These are phyloP conservation scores for Fusarium annulatum DNA, from an alignment of 2,329 filamentous ascomycete species.

Conservation along the genomic window DNA sequence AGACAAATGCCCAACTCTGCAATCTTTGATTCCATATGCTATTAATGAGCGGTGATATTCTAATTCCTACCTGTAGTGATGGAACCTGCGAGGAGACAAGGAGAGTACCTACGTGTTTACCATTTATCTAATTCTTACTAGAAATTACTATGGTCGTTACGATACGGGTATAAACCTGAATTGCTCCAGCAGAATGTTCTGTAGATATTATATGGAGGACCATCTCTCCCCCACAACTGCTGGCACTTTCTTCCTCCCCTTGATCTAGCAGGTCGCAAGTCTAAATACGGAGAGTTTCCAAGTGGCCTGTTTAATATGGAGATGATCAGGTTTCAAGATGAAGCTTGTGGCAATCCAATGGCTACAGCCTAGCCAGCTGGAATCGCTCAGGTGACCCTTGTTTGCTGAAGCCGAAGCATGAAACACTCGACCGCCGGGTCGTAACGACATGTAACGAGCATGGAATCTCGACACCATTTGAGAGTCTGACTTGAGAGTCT, in stretches of 20 bases:
- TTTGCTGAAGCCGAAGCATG: conserved; percentile 10
- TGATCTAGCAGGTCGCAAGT: background rate
- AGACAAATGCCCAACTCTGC: background rate
- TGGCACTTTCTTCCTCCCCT: background rate
- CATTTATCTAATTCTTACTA: background rate
- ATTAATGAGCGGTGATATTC: background rate
- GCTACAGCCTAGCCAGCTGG: conserved; percentile 1
- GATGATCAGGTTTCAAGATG: conserved; percentile 16
- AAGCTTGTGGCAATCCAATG: conserved; percentile 8
- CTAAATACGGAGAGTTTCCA: conserved; percentile 6
- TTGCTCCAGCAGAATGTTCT: background rate
- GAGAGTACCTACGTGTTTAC: background rate
- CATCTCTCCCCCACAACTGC: background rate
- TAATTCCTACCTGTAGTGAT: background rate
- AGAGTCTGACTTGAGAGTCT: background rate
- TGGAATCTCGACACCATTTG: background rate
- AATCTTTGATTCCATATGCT: background rate
- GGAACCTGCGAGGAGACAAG: background rate
- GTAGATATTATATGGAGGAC: background rate
- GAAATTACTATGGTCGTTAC: background rate
- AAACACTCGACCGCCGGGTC: conserved; percentile 1
- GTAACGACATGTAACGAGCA: conserved; percentile 8
- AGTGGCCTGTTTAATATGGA: conserved; percentile 37
- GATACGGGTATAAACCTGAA: background rate
- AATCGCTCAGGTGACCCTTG: conserved; percentile 15